Percentiles rank a stretch among this genome's conserved stretches.
Evolutionary conservation across 2,329 filamentous ascomycete genomes (phyloP).

Genomic region (Decorospora gaudefroyi): DNA sequence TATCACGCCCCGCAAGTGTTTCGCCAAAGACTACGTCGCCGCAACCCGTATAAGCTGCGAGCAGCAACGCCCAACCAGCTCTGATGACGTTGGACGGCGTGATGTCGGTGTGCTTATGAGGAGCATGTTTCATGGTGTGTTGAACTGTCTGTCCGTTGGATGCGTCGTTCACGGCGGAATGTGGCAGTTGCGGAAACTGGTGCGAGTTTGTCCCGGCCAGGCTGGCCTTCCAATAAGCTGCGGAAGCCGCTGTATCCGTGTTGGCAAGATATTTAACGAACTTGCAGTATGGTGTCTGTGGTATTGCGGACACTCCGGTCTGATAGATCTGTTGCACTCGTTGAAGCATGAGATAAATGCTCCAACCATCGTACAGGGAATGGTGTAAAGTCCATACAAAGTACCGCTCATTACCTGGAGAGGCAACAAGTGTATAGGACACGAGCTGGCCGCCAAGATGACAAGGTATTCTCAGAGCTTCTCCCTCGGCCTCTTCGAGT

Average conservation of each 20-base stretch:
- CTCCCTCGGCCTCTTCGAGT: slow-evolving; percentile 24
- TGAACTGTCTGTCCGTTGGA: slow-evolving; percentile 32
- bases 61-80: slow-evolving; percentile 34
- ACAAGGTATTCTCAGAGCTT: slow-evolving; percentile 23
- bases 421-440: slow-evolving; percentile 35
- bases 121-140: slow-evolving; percentile 30
- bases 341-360: slow-evolving; percentile 37
- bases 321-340: slow-evolving; percentile 36
- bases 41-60: slow-evolving; percentile 25
- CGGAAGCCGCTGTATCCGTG: slow-evolving; percentile 24
- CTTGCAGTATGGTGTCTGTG: slow-evolving; percentile 33
- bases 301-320: slow-evolving; percentile 18
- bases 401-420: slow-evolving; percentile 23
- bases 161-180: slow-evolving; percentile 21
- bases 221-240: slow-evolving; percentile 43
- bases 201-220: slow-evolving; percentile 32
- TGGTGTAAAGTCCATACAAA: slow-evolving; percentile 51
- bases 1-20: slow-evolving; percentile 45
- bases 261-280: slow-evolving; percentile 45
- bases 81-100: slow-evolving; percentile 33
- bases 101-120: slow-evolving; percentile 34
- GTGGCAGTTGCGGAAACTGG: slow-evolving; percentile 42
- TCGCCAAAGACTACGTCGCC: slow-evolving; percentile 34
- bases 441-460: slow-evolving; percentile 32
- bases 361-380: slow-evolving; percentile 50